These are phyloP conservation scores for Colletotrichum abscissum DNA, from an alignment of 2,329 filamentous ascomycete species.

Conservation along the genomic window DNA sequence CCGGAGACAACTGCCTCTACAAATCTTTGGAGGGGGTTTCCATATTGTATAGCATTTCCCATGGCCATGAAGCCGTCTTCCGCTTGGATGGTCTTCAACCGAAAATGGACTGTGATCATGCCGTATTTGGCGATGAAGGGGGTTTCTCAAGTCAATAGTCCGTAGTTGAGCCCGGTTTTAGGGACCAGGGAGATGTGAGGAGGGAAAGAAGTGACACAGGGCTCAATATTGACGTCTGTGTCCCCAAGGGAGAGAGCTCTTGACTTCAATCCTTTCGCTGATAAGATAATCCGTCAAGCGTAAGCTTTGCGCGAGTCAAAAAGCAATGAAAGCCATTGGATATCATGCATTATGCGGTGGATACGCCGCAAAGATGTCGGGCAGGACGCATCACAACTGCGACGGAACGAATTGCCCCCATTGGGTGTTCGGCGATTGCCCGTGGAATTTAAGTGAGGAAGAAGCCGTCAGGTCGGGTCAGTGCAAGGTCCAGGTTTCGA, in stretches of 20 bases:
- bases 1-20: not conserved
- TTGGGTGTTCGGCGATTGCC: constrained; percentile 9
- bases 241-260: constrained; percentile 18
- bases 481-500: constrained; percentile 35
- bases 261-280: not conserved
- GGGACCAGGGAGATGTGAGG: constrained; percentile 28
- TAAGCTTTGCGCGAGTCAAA: not conserved
- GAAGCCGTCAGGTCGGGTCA: constrained; percentile 20
- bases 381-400: not conserved
- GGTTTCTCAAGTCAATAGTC: constrained; percentile 24
- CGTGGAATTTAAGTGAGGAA: constrained; percentile 6
- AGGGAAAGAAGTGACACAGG: not conserved
- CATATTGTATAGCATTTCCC: constrained; percentile 14
- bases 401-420: not conserved
- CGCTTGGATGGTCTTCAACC: not conserved
- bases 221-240: constrained; percentile 7
- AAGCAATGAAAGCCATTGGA: not conserved
- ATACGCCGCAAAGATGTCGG: not conserved
- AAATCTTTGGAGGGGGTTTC: not conserved
- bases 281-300: not conserved
- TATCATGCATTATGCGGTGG: not conserved
- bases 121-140: not conserved
- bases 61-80: not conserved
- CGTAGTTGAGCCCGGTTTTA: constrained; percentile 2
- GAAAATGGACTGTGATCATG: not conserved